Evolutionary conservation across 2,329 filamentous ascomycete species (phyloP), one percentile per base, ranked within the genome.

Genomic region (Bipolaris sorokiniana): DNA sequence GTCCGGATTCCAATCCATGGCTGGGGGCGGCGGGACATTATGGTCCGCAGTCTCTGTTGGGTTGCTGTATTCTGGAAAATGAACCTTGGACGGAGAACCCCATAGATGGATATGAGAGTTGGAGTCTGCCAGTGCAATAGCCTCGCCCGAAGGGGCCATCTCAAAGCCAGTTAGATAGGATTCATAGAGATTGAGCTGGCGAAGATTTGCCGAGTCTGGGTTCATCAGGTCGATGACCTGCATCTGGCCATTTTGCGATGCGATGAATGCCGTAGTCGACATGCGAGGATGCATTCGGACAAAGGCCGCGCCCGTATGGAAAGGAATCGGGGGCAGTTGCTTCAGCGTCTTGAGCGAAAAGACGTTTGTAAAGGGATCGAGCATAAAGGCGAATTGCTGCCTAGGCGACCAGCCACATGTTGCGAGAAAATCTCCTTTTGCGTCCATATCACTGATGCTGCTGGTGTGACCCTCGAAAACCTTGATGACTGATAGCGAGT

Each of bases 201-300:
- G 86, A 49, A 97, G 86, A 65, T 90, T 93, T 71, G 91, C 92
- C 18, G 91, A 89, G 70, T 96, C 93, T 0, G 92, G 91, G 61
- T 97, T 97, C 86, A 96, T 92, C 5, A 99, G 84, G 75, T 99
- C 95, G 48, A 98, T 92, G 13, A 98, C 90, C 73, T 99, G 94
- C 75, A 99, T 90, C 76, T 97, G 92, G 1, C 96, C 95, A 41
- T 87, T 90, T 70, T 96, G 92, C 2, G 94, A 97, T 26, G 93
- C 88, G 48, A 99, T 91, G 59, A 99, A 93, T 68, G 91, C 94
- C 0, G 96, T 98, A 0, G 95, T 97, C 18, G 92, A 89, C 85
- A 99, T 90, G 68, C 92, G 89, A 1, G 96, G 95, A 75, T 99
- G 95, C 90, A 99, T 95, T 56, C 95, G 88, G 40, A 97, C 93